A percentile compares a stretch with the other conserved stretches of the same genome.
Conservation (phyloP, 768 basidiomycete species). For the Collybia nuda region DNA sequence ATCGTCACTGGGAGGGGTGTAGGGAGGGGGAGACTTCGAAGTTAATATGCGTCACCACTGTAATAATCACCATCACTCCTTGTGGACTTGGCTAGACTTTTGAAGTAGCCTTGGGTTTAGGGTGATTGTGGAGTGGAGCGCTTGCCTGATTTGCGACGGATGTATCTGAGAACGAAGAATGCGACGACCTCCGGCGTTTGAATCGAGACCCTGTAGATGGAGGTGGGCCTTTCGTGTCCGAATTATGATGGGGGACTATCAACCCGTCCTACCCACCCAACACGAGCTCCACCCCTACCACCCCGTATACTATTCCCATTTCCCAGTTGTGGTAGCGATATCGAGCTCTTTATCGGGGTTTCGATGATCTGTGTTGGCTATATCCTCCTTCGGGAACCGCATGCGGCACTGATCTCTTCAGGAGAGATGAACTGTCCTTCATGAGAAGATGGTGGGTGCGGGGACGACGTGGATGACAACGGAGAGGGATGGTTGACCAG, state of each 20-base stretch:
- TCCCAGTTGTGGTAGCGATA: slow-evolving; percentile 9
- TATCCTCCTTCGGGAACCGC: slow-evolving; percentile 4
- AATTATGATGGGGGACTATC: background rate
- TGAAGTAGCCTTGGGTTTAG: slow-evolving; percentile 4
- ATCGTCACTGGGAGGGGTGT: slow-evolving; percentile 13
- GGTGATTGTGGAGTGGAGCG: slow-evolving; percentile 6
- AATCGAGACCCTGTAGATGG: background rate
- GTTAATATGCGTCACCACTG: slow-evolving; percentile 17
- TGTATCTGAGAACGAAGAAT: slow-evolving; percentile 12
- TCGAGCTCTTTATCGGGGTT: background rate
- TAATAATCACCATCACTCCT: slow-evolving; percentile 12
- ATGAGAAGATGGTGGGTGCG: slow-evolving; percentile 2
- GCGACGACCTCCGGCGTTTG: slow-evolving; percentile 12
- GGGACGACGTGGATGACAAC: slow-evolving; percentile 1
- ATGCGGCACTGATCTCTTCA: slow-evolving; percentile 17
- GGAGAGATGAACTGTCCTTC: slow-evolving; percentile 12
- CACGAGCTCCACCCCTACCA: background rate
- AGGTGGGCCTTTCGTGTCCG: background rate
- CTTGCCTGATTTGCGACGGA: slow-evolving; percentile 2
- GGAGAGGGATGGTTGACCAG: background rate
- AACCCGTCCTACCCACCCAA: background rate
- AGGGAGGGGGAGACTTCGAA: slow-evolving; percentile 17
- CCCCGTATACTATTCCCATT: background rate
- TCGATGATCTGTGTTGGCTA: background rate
- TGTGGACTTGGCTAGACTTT: background rate